These are phyloP conservation scores for Beta vulgaris DNA, from an alignment of 148 eudicot genomes.

Conservation along the genomic window DNA sequence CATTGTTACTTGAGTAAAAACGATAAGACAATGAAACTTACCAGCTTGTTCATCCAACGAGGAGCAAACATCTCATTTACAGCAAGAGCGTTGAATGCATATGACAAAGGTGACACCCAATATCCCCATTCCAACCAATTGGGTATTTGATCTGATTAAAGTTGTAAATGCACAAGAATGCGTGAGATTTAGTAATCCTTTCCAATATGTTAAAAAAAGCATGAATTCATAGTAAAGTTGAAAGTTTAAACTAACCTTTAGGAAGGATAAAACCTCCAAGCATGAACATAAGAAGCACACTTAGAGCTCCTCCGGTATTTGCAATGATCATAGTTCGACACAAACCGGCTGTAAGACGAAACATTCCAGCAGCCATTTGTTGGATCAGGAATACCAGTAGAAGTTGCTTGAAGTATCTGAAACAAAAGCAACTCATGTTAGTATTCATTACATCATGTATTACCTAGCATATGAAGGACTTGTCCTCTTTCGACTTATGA, in stretches of 20 bases:
- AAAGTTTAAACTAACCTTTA: constrained; percentile 43
- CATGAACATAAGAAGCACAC: constrained; percentile 77
- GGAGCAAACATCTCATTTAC: constrained; percentile 93
- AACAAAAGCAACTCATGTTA: not conserved
- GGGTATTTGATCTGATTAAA: constrained; percentile 56
- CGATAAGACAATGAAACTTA: constrained; percentile 9
- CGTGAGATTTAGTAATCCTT: not conserved
- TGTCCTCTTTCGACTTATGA: too few species aligned
- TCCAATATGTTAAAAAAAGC: not conserved
- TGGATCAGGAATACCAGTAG: constrained; percentile 74
- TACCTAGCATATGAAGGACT: not conserved
- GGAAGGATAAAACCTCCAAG: constrained; percentile 98
- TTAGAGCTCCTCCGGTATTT: constrained; percentile 76
- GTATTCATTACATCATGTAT: not conserved
- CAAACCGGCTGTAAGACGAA: constrained; percentile 71
- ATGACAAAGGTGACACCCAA: constrained; percentile 84
- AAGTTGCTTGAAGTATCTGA: constrained; percentile 88
- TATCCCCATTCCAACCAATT: constrained; percentile 87
- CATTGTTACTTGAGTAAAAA: not conserved
- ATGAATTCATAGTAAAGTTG: not conserved
- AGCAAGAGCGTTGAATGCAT: constrained; percentile 73
- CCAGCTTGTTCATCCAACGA: constrained; percentile 86
- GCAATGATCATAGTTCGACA: constrained; percentile 93
- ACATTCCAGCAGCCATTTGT: constrained; percentile 97
- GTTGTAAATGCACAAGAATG: not conserved